These are phyloP conservation scores for Xylariaceae sp. DNA, from an alignment of 2,329 filamentous ascomycete species.

Conservation along the genomic window DNA sequence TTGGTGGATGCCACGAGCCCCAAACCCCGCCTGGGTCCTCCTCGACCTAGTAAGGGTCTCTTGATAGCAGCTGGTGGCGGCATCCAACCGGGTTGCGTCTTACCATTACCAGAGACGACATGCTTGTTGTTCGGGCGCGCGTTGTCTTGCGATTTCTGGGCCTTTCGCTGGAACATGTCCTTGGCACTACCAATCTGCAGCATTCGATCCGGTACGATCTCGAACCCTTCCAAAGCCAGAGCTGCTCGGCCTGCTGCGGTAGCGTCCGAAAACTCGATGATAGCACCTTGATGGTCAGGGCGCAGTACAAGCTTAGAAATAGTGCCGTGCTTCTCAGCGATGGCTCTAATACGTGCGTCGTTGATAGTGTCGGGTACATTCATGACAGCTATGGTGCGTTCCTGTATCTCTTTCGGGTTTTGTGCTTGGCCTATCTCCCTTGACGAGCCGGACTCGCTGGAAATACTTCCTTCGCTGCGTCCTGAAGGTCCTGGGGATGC, in stretches of 20 bases:
- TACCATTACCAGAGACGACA: conserved; percentile 2
- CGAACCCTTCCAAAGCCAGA: conserved; percentile 52
- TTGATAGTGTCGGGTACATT: conserved; percentile 91
- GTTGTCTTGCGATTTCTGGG: conserved; percentile 37
- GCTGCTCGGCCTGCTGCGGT: conserved; percentile 68
- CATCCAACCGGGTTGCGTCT: conserved; percentile 34
- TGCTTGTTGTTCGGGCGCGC: conserved; percentile 23
- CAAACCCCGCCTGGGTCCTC: conserved; percentile 36
- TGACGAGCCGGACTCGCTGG: conserved; percentile 21
- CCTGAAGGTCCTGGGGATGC: conserved; percentile 30
- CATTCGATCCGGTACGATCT: conserved; percentile 47
- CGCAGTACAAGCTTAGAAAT: conserved; percentile 75
- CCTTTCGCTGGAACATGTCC: conserved; percentile 50
- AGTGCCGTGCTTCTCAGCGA: conserved; percentile 66
- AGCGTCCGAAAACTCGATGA: conserved; percentile 74
- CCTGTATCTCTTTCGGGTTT: conserved; percentile 46
- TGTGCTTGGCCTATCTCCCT: conserved; percentile 25
- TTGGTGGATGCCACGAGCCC: conserved; percentile 34
- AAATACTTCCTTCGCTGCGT: conserved; percentile 37
- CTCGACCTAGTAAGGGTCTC: conserved; percentile 25
- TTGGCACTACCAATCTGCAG: conserved; percentile 51
- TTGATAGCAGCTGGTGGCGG: conserved; percentile 39
- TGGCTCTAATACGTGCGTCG: conserved; percentile 70
- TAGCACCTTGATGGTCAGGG: conserved; percentile 78
- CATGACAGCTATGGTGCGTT: conserved; percentile 75